Conservation (phyloP, 352 stramenopile genomes). For the Pythium phragmiticola region DNA sequence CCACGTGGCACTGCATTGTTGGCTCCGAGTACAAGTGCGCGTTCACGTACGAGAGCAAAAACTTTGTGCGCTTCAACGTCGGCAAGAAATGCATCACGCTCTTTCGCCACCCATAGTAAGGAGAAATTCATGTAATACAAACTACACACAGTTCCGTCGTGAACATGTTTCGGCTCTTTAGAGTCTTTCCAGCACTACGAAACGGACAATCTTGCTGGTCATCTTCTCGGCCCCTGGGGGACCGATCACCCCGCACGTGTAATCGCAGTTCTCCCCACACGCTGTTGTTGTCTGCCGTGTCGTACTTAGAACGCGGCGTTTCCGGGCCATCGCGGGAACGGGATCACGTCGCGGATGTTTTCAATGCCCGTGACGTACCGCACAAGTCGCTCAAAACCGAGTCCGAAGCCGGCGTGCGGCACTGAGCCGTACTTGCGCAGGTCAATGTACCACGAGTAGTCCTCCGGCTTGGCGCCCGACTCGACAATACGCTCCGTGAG, state of each 20-base stretch:
- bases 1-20: conserved; percentile 79
- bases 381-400: conserved; percentile 98
- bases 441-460: conserved; percentile 98
- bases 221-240: neutral
- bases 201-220: conserved; percentile 1
- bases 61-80: conserved; percentile 84
- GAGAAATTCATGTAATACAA: neutral
- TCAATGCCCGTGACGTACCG: conserved; percentile 98
- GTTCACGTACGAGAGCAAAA: conserved; percentile 81
- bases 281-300: too few relatives aligned
- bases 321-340: conserved; percentile 96
- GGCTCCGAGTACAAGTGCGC: conserved; percentile 74
- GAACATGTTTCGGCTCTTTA: neutral
- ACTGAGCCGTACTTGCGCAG: conserved; percentile 94
- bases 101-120: conserved; percentile 61
- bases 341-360: conserved; percentile 99
- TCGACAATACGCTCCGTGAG: conserved; percentile 75
- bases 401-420: conserved; percentile 96
- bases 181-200: too few relatives aligned
- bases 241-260: too few relatives aligned
- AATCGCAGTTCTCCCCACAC: too few relatives aligned
- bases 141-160: neutral
- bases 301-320: conserved; percentile 89
- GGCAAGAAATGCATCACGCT: conserved; percentile 86
- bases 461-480: conserved; percentile 72